These are phyloP conservation scores for Arthroderma sp. DNA, from an alignment of 2,329 filamentous ascomycete species.

Conservation along the genomic window DNA sequence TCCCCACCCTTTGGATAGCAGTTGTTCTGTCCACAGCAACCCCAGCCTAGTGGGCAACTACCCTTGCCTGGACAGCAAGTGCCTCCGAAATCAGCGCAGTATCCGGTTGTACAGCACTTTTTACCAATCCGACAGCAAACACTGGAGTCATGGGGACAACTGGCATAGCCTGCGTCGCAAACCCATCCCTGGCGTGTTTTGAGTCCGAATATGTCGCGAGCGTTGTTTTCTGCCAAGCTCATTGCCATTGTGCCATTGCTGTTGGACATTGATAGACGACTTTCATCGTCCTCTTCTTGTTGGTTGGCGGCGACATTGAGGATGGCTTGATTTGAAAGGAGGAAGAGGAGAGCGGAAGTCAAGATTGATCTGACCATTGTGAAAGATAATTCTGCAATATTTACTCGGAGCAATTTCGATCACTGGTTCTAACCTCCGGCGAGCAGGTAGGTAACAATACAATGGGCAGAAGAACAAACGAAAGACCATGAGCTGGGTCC, in stretches of 20 bases:
- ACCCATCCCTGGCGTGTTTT: neutral
- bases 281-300: too few species aligned
- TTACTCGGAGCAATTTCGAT: neutral
- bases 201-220: neutral
- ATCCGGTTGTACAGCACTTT: neutral
- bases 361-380: too few species aligned
- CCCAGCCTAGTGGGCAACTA: neutral
- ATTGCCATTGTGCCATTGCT: too few species aligned
- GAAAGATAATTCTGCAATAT: too few species aligned
- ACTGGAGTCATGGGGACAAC: neutral
- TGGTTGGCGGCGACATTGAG: too few species aligned
- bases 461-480: too few species aligned
- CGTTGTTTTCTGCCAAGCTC: too few species aligned
- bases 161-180: neutral
- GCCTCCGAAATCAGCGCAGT: neutral
- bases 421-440: slow-evolving; percentile 10
- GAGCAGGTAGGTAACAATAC: slow-evolving; percentile 12
- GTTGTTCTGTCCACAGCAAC: neutral
- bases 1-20: neutral
- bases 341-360: too few species aligned
- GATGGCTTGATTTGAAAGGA: too few species aligned
- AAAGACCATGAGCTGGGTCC: too few species aligned
- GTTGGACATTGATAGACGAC: too few species aligned
- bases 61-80: neutral
- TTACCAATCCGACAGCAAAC: neutral